phyloP scores from a whole-genome alignment of 306 rosid species.

The Prunus persica region DNA sequence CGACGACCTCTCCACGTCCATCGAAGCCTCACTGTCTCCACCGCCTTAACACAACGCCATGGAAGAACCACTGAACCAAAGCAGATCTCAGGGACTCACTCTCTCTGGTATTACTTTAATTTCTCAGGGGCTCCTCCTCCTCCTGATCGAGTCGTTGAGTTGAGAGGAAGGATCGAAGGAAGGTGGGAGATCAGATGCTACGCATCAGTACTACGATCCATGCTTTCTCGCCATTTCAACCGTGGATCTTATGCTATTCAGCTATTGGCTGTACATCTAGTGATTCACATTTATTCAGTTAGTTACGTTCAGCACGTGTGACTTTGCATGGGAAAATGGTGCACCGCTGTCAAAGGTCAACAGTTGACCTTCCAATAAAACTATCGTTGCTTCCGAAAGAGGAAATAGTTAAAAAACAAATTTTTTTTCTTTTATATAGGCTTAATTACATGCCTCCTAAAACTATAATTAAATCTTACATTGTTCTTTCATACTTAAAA shows the following conservation, averaged over 20 bases:
- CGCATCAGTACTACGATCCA: not conserved
- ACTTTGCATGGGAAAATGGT: not conserved
- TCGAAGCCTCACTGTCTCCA: conserved; percentile 14
- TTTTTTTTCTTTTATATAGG: no score
- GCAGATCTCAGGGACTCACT: conserved; percentile 20
- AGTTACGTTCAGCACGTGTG: not conserved
- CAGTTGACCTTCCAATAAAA: not conserved
- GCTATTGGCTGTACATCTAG: not conserved
- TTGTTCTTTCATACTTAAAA: rapidly evolving
- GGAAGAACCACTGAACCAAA: conserved; percentile 17
- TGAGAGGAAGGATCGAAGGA: not conserved
- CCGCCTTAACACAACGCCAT: conserved; percentile 36
- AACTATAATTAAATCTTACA: no score
- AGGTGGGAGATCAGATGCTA: not conserved
- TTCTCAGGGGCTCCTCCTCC: not conserved
- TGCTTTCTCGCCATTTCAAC: not conserved
- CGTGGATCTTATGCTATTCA: not conserved
- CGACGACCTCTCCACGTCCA: conserved; percentile 95
- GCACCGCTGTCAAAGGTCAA: not conserved
- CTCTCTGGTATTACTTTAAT: conserved; percentile 6
- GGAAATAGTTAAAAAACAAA: no score
- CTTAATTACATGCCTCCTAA: no score
- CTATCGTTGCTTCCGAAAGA: no score
- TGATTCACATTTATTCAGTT: not conserved
- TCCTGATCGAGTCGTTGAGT: not conserved